phyloP scores from a whole-genome alignment of 805 yeast genomes.

The Debaryomyces maramus region DNA sequence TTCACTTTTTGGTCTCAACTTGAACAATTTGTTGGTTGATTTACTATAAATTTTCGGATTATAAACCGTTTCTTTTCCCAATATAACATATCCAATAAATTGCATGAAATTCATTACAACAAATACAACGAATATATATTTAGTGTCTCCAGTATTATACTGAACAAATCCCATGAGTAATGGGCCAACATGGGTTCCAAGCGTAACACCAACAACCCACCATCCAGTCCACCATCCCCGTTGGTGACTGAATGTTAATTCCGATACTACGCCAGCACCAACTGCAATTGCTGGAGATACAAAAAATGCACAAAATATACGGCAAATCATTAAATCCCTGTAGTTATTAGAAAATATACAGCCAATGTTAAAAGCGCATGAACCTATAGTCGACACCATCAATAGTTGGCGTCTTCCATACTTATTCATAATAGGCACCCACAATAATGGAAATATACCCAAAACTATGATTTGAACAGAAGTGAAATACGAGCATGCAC shows the following conservation, averaged over 20 bases:
- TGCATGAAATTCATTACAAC: conserved; percentile 14
- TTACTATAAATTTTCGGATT: conserved; percentile 8
- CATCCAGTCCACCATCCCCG: conserved; percentile 16
- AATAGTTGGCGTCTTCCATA: conserved; percentile 14
- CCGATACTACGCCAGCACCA: conserved; percentile 16
- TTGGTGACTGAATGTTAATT: conserved; percentile 17
- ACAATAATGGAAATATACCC: conserved; percentile 16
- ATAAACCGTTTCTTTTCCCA: conserved; percentile 16
- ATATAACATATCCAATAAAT: conserved; percentile 11
- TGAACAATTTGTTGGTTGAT: conserved; percentile 4
- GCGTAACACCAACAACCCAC: conserved; percentile 15
- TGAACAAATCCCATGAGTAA: conserved; percentile 18
- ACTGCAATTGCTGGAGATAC: conserved; percentile 16
- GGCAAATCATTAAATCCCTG: conserved; percentile 12
- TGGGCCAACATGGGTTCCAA: conserved; percentile 18
- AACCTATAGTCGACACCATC: conserved; percentile 11
- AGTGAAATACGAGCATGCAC: conserved; percentile 14
- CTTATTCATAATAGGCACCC: conserved; percentile 17
- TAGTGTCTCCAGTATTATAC: conserved; percentile 9
- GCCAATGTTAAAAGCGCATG: conserved; percentile 12
- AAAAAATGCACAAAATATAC: conserved; percentile 14
- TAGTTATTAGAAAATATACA: conserved; percentile 13
- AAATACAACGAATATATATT: conserved; percentile 14
- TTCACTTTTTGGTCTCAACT: conserved; percentile 6
- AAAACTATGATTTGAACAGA: conserved; percentile 15